phyloP scores from a whole-genome alignment of 75 land plant species.

The Sequoiadendron giganteum region DNA sequence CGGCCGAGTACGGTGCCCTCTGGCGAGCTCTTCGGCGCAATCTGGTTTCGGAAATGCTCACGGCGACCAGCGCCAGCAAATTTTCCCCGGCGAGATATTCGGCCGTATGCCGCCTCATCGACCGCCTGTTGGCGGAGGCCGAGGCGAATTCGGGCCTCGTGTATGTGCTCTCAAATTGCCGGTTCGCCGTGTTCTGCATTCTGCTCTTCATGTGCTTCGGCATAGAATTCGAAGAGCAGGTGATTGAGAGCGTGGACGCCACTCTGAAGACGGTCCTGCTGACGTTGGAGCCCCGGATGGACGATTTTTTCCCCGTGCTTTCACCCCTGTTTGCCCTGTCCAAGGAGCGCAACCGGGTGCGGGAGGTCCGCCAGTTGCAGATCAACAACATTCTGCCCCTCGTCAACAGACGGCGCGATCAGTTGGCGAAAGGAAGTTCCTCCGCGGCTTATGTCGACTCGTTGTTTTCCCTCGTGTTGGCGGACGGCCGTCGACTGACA shows the following conservation, averaged over 20 bases:
- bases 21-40: constrained; percentile 70
- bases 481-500: constrained; percentile 19
- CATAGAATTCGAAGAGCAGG: constrained; percentile 31
- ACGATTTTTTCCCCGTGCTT: constrained; percentile 61
- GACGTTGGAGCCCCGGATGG: constrained; percentile 38
- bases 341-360: constrained; percentile 30
- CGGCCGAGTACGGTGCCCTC: constrained; percentile 65
- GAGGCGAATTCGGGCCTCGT: constrained; percentile 26
- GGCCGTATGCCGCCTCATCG: constrained; percentile 42
- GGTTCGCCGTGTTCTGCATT: constrained; percentile 57
- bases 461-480: constrained; percentile 34
- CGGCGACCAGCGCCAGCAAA: constrained; percentile 28
- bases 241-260: constrained; percentile 38
- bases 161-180: constrained; percentile 40
- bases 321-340: constrained; percentile 30
- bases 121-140: constrained; percentile 25
- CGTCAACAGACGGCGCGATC: constrained; percentile 23
- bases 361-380: constrained; percentile 35
- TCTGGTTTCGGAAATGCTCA: constrained; percentile 56
- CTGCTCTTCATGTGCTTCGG: constrained; percentile 63
- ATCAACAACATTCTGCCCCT: constrained; percentile 43
- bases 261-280: constrained; percentile 50
- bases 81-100: constrained; percentile 45
- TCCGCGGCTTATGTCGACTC: constrained; percentile 53
- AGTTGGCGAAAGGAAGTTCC: constrained; percentile 26